Evolutionary conservation across 2,329 filamentous ascomycete species (phyloP), one percentile per base, ranked within the genome.

Genomic region (Venturia effusa): DNA sequence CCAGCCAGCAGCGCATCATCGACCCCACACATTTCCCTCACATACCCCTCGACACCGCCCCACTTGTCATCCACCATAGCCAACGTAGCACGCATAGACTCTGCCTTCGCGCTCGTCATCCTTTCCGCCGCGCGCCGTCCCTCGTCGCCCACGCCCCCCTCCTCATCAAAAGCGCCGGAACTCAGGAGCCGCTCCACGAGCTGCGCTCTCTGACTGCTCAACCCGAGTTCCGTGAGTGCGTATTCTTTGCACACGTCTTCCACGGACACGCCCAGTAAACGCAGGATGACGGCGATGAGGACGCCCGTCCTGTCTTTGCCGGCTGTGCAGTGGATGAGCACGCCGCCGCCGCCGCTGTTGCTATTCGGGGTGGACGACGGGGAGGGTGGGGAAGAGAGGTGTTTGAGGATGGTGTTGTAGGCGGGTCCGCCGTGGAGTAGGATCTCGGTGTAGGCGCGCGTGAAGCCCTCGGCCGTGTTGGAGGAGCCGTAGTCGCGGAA

Each of bases 281-380:
- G 75, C 45, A 90, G 78, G 10, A 92, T 71, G 48, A 92, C 69
- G 3, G 87, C 88, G 60, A 84, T 83, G 55, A 90, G 75, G 4
- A 92, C 80, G 1, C 89, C 89, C 0, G 89, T 92, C 54, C 89
- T 80, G 72, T 92, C 89, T 74, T 92, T 92, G 15, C 89, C 89
- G 0, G 87, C 88, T 0, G 88, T 89, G 73, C 89, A 92, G 70
- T 92, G 88, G 13, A 66, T 30, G n/a, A 66, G 13, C 85, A 67
- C 19, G 83, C 81, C 13, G n/a, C n/a, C n/a, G n/a, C n/a, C n/a
- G n/a, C n/a, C n/a, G n/a, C n/a, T n/a, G n/a, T n/a, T n/a, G n/a
- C n/a, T n/a, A n/a, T n/a, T n/a, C n/a, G n/a, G n/a, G 37, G 37
- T 15, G 3, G 37, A 2, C 74, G 69, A 2, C 78, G 71, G 68